A percentile compares a stretch with the other conserved stretches of the same genome.
phyloP scores from a whole-genome alignment of 192 early-diverging fungal genomes.

The Geranomyces michiganensis region DNA sequence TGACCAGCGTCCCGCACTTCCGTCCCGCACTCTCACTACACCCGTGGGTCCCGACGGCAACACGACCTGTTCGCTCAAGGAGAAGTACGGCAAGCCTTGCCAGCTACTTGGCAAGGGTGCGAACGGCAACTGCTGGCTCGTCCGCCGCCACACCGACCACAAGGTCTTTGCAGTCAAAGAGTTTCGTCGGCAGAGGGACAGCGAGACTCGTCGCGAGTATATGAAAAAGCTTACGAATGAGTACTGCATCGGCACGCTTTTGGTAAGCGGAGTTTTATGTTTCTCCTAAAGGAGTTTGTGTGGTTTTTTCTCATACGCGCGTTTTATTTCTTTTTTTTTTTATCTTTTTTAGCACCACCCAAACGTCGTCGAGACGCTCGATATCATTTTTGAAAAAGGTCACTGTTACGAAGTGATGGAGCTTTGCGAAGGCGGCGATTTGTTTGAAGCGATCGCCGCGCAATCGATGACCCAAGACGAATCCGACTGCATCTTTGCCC shows the following conservation, averaged over 20 bases:
- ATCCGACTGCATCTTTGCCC: slow-evolving; percentile 69
- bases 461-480: slow-evolving; percentile 5
- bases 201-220: slow-evolving; percentile 11
- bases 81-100: slow-evolving; percentile 26
- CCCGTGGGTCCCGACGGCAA: too few relatives aligned
- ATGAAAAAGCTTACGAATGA: slow-evolving; percentile 14
- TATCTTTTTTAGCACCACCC: slow-evolving; percentile 9
- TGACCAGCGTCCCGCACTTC: not conserved
- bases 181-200: not conserved
- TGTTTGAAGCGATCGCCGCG: slow-evolving; percentile 65
- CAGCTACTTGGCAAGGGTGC: slow-evolving; percentile 16
- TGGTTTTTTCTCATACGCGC: too few relatives aligned
- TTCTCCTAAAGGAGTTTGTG: too few relatives aligned
- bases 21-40: not conserved
- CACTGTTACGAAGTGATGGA: slow-evolving; percentile 69
- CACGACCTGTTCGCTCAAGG: not conserved
- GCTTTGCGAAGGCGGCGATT: slow-evolving; percentile 84
- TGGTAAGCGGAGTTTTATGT: too few relatives aligned
- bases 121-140: slow-evolving; percentile 20
- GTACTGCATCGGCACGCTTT: slow-evolving; percentile 19
- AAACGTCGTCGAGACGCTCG: slow-evolving; percentile 18
- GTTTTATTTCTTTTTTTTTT: not conserved
- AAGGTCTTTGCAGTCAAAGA: slow-evolving; percentile 3
- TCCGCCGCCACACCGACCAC: slow-evolving; percentile 10
- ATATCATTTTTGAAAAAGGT: slow-evolving; percentile 8